A percentile compares a stretch with the other conserved stretches of the same genome.
Conservation (phyloP, 2,329 filamentous ascomycete species). For the Nigrospora sphaerica region DNA sequence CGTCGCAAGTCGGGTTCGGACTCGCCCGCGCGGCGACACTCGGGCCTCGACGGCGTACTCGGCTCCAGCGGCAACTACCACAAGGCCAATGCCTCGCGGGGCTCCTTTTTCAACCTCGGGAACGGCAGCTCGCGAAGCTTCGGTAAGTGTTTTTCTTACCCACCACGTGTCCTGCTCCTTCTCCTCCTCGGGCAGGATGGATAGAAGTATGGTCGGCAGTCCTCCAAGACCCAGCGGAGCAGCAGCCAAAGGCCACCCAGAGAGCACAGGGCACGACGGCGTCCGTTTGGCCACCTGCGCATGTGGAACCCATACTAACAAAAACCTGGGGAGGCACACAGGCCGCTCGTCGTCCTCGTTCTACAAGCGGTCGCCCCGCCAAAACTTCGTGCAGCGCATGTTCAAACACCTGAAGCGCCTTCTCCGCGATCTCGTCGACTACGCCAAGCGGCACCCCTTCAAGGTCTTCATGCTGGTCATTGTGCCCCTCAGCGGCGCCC, state of each 20-base stretch:
- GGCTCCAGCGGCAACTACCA: constrained; percentile 3
- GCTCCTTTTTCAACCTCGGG: constrained; percentile 21
- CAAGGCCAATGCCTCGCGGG: constrained; percentile 4
- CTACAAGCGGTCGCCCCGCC: constrained; percentile 76
- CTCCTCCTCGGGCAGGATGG: too few relatives aligned
- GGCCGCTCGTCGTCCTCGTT: constrained; percentile 54
- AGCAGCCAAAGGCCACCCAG: too few relatives aligned
- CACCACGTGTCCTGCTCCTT: too few relatives aligned
- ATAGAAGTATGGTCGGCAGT: too few relatives aligned
- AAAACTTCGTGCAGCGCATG: constrained; percentile 68
- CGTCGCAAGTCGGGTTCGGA: constrained; percentile 14
- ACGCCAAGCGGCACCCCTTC: constrained; percentile 74
- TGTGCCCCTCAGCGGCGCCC: constrained; percentile 78
- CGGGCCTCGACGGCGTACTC: constrained; percentile 3
- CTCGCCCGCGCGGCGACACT: constrained; percentile 9
- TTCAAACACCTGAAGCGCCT: constrained; percentile 72
- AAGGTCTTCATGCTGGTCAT: constrained; percentile 85
- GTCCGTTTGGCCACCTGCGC: too few relatives aligned
- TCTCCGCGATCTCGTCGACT: constrained; percentile 72
- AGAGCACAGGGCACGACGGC: too few relatives aligned
- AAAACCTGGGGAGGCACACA: constrained; percentile 3
- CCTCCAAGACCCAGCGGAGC: too few relatives aligned
- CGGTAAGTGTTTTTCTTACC: constrained; percentile 1
- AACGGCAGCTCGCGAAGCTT: constrained; percentile 23
- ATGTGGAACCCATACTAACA: too few relatives aligned